These are phyloP conservation scores for Babesia caballi DNA, from an alignment of 169 alveolate genomes.

Conservation along the genomic window DNA sequence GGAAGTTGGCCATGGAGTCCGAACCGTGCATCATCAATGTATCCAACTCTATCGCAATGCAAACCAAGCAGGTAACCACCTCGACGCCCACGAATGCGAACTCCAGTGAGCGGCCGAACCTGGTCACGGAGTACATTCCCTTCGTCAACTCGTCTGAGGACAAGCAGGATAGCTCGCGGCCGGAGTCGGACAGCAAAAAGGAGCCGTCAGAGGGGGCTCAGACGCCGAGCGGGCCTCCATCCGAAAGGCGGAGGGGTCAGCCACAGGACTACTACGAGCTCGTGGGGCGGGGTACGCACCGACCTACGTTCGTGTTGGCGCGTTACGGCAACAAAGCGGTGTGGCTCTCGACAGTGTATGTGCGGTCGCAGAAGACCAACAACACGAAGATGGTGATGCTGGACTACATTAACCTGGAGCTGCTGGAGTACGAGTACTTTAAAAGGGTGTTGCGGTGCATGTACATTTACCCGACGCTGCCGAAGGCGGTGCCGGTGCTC, in stretches of 20 bases:
- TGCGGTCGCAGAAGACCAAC: neutral
- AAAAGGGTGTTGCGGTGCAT: constrained; percentile 17
- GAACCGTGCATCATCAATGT: constrained; percentile 31
- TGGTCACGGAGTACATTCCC: neutral
- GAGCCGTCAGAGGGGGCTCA: too few relatives aligned
- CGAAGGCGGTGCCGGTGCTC: neutral
- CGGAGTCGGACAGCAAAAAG: neutral
- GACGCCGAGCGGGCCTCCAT: neutral
- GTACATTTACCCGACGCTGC: neutral
- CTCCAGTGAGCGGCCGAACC: neutral
- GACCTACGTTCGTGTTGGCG: constrained; percentile 36
- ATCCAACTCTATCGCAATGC: constrained; percentile 14
- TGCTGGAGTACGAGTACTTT: constrained; percentile 47
- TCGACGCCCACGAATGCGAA: neutral
- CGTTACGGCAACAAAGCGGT: constrained; percentile 23
- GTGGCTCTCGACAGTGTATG: constrained; percentile 23
- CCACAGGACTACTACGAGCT: neutral
- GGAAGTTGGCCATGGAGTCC: constrained; percentile 2
- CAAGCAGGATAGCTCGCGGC: neutral
- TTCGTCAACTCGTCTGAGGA: neutral
- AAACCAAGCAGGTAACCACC: neutral
- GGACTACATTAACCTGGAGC: constrained; percentile 27
- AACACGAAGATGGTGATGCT: neutral
- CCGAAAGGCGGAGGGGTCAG: neutral
- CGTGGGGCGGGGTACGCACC: neutral